Percentiles rank a stretch among this genome's conserved stretches.
Conservation (phyloP, 805 yeast genomes). For the Zygotorulaspora chibaensis region DNA sequence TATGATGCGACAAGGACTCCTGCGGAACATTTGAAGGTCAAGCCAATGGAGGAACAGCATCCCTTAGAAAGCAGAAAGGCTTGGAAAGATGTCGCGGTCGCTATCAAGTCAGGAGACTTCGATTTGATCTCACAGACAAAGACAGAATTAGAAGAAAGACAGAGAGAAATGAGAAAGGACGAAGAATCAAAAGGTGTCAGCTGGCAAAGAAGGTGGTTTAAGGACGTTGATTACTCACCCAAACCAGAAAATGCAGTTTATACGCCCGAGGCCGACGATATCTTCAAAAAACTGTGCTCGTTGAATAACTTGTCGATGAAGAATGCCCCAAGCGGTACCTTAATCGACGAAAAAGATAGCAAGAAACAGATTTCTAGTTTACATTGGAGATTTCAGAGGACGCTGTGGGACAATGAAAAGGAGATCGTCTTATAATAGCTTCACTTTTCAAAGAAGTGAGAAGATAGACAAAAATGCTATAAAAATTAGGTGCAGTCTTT, state of each 20-base stretch:
- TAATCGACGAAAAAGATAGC: slow-evolving; percentile 53
- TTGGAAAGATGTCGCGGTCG: slow-evolving; percentile 86
- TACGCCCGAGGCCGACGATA: slow-evolving; percentile 33
- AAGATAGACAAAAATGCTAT: slow-evolving; percentile 3
- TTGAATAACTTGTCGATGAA: slow-evolving; percentile 54
- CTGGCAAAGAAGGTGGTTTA: slow-evolving; percentile 88
- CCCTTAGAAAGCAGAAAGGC: slow-evolving; percentile 82
- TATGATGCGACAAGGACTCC: slow-evolving; percentile 53
- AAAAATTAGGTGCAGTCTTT: not conserved
- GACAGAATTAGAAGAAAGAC: slow-evolving; percentile 73
- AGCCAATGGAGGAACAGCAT: slow-evolving; percentile 78
- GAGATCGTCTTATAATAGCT: slow-evolving; percentile 42
- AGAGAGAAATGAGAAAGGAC: slow-evolving; percentile 72
- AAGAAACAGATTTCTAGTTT: slow-evolving; percentile 39
- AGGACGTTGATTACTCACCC: slow-evolving; percentile 40
- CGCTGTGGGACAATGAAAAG: slow-evolving; percentile 52
- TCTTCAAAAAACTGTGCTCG: slow-evolving; percentile 40
- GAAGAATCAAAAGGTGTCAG: slow-evolving; percentile 59
- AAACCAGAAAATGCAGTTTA: slow-evolving; percentile 24
- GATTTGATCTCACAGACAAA: slow-evolving; percentile 72
- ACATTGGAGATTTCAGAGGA: slow-evolving; percentile 69
- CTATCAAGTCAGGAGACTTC: slow-evolving; percentile 71
- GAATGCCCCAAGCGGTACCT: slow-evolving; percentile 66
- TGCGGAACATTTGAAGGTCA: slow-evolving; percentile 61
- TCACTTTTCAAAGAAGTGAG: not conserved